Evolutionary conservation across 2,329 filamentous ascomycete species (phyloP).

Genomic region (Ascosphaera apis): DNA sequence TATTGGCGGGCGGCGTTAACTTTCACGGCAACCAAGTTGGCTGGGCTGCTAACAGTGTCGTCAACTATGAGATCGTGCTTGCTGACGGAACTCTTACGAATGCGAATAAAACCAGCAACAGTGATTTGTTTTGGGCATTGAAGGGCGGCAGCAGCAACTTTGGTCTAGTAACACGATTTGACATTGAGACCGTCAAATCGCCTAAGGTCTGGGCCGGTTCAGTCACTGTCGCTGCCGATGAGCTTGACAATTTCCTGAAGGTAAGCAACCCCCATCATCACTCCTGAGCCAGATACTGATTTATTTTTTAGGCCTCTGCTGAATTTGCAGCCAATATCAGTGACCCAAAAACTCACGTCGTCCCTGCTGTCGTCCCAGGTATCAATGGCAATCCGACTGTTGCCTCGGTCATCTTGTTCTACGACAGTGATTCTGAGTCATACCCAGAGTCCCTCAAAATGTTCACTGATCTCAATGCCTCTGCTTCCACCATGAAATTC

Average conservation of each 20-base stretch:
- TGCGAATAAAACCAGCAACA: slow-evolving; percentile 25
- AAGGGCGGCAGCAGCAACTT: slow-evolving; percentile 29
- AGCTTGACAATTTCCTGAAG: slow-evolving; percentile 10
- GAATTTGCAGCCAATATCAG: slow-evolving; percentile 10
- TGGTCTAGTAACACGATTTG: slow-evolving; percentile 20
- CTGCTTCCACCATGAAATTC: slow-evolving; percentile 14
- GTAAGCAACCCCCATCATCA: neutral
- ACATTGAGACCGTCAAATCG: slow-evolving; percentile 12
- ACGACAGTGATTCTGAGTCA: slow-evolving; percentile 12
- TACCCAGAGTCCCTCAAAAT: slow-evolving; percentile 14
- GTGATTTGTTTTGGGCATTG: slow-evolving; percentile 41
- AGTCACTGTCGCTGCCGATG: slow-evolving; percentile 9
- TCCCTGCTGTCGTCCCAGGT: slow-evolving; percentile 11
- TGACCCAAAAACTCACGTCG: slow-evolving; percentile 12
- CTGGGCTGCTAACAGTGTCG: slow-evolving; percentile 12
- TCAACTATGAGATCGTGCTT: slow-evolving; percentile 27
- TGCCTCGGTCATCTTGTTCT: slow-evolving; percentile 17
- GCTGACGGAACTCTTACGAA: slow-evolving; percentile 24
- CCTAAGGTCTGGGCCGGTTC: slow-evolving; percentile 14
- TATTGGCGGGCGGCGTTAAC: slow-evolving; percentile 12
- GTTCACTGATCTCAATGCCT: slow-evolving; percentile 15
- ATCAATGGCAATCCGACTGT: slow-evolving; percentile 10
- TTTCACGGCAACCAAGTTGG: slow-evolving; percentile 13
- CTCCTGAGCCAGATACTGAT: slow-evolving; percentile 1
- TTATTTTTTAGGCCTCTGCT: slow-evolving; percentile 11